Base-by-base conservation (phyloP, 2,329 filamentous ascomycete genomes). In the Ophiostoma ips region DNA sequence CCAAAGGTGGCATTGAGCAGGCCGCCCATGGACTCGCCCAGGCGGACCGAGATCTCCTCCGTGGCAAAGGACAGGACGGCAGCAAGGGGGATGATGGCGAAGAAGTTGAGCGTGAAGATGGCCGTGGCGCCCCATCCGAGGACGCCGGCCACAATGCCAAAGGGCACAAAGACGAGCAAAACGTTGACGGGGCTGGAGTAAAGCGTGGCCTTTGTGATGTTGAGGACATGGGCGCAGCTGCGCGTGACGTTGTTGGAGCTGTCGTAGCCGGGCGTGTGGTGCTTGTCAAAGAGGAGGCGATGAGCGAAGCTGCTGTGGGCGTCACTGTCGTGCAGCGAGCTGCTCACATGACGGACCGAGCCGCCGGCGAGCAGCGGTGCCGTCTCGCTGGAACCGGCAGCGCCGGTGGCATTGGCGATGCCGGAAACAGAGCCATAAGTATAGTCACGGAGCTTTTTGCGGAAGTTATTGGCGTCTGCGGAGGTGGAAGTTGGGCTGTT, bases 41-140 rank as follows among this genome's bases (percentile, higher is more conserved):
- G 67, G 61, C 82, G 82, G 13, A 75, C 70, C 3, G 82, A 81
- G 53, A 89, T 77, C 65, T 88, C 83, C 64, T 88, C 84, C 1
- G 84, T 95, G 0, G 87, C 86, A 60, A 84, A 94, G 58, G 84
- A 83, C 21, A 96, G 72, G 71, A 95, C 81, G 13, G 83, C 85
- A 3, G 90, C 90, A 37, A 95, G 72, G 0, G 89, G 89, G 52
- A 95, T 82, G 58, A 95, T 95, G 54, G 84, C 84, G 57, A 88
- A 75, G 68, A 88, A 88, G 68, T 89, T 89, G 63, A 88, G 74
- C 46, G 78, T 70, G 64, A 89, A 89, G 56, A 87, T 75, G 50
- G 76, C 74, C 11, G 79, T 77, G 1, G 84, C 74, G 59, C 73
- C 71, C 79, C 82, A 84, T 44, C 70, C 68, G 53, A 77, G 59